Evolutionary conservation across 352 stramenopile genomes (phyloP), one percentile per base, ranked within the genome.

Genomic region (Globisporangium splendens): DNA sequence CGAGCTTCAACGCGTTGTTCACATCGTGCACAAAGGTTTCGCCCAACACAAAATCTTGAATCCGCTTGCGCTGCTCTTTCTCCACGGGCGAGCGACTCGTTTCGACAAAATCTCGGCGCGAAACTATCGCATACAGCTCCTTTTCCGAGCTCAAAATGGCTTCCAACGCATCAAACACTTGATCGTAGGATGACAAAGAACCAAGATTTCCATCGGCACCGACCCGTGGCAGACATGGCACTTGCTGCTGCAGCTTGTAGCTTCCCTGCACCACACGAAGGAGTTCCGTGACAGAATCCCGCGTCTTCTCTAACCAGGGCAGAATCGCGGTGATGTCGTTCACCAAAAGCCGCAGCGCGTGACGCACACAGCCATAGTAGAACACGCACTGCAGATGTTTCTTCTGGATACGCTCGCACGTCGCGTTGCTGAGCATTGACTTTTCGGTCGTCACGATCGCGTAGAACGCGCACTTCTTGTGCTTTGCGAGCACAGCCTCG

Each of bases 41-140:
- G 4, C 77, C 67, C 10, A 90, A 53, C 14, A 90, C 72, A 49
- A 90, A 90, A 51, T 88, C 76, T 63, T 88, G 80, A 8, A 88
- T 68, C 1, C 74, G 67, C 49, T 73, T 77, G 24, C 77, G 63
- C 17, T 70, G 73, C 38, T 75, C 70, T n/a, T 83, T 72, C 38
- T 88, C 70, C 35, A 63, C 61, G 4, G 65, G 58, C 2, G 62
- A 67, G 33, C 24, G 24, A 31, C 49, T 71, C 33, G 73, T 56
- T 5, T 86, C 73, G 4, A 83, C 68, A 64, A 90, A 90, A 54
- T 86, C 72, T 57, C 77, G 69, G 43, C 76, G 71, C 15, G 80
- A 80, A 21, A 87, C 80, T 1, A 86, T 54, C 0, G 58, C 59
- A 38, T 84, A 81, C 12, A 90, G 61, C 43, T 78, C 65, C 43